phyloP scores from a whole-genome alignment of 495 filamentous ascomycete genomes.

The Articulospora tetracladia region DNA sequence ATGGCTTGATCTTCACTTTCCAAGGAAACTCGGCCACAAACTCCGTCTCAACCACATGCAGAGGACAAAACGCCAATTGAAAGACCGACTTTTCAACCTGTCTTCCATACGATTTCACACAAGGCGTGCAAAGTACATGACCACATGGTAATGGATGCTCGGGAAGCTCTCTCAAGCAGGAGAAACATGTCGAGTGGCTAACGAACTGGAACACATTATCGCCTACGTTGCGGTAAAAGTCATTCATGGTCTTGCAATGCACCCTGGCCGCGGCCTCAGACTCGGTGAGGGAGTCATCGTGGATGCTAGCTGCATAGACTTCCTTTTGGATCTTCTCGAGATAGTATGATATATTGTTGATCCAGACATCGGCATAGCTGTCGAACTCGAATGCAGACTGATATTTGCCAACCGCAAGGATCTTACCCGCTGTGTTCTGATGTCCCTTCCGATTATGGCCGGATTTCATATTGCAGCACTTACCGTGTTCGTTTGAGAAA shows the following conservation, averaged over 20 bases:
- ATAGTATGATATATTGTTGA: background rate
- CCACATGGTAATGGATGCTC: slow-evolving; percentile 54
- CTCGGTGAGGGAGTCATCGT: background rate
- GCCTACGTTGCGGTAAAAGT: slow-evolving; percentile 27
- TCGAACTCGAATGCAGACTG: slow-evolving; percentile 38
- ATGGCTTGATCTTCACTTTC: slow-evolving; percentile 38
- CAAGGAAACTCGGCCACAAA: slow-evolving; percentile 27
- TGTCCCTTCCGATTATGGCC: slow-evolving; percentile 47
- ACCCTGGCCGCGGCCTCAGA: background rate
- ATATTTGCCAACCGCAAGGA: slow-evolving; percentile 43
- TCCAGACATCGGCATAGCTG: slow-evolving; percentile 28
- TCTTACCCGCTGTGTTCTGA: slow-evolving; percentile 41
- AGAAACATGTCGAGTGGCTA: slow-evolving; percentile 47
- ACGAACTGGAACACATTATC: slow-evolving; percentile 22
- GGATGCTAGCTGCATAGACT: background rate
- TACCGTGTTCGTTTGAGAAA: slow-evolving; percentile 30
- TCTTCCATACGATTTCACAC: slow-evolving; percentile 25
- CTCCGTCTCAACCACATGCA: slow-evolving; percentile 29
- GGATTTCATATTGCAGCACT: slow-evolving; percentile 40
- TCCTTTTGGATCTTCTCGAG: slow-evolving; percentile 6
- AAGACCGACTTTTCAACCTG: slow-evolving; percentile 28
- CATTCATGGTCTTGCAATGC: slow-evolving; percentile 15
- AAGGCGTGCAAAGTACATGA: slow-evolving; percentile 52
- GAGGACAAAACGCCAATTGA: slow-evolving; percentile 30
- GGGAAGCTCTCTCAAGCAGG: slow-evolving; percentile 47